Base-by-base conservation (phyloP, 352 stramenopile species). In the Pythium phragmiticola region DNA sequence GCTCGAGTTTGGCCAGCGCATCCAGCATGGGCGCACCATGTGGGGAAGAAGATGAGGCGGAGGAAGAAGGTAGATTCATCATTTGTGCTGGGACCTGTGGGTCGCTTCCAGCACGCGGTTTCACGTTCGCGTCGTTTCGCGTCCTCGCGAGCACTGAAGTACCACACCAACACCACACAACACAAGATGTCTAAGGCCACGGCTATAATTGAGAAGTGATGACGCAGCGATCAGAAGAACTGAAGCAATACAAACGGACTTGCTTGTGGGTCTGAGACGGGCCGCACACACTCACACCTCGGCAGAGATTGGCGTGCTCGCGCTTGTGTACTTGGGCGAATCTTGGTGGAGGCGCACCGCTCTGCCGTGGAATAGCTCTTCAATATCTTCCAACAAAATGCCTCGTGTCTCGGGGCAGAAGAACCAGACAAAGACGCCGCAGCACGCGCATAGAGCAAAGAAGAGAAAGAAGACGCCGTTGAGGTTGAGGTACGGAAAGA, bases 1-100 rank as follows among this genome's bases (percentile, higher is more conserved):
- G 77, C 76, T 91, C 82, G 28, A 91, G 70, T 66, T 88, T 88
- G 46, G 74, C 60, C 30, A 90, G 60, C 66, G 79, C 72, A 55
- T 89, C 82, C 45, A 89, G 57, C 69, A 84, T 75, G 17, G 79
- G 74, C 26, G 73, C 58, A 41, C 39, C 53, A 34, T 63, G 39
- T 0, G 26, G n/a, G 7, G 58, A 57, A 17, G 58, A 57, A 17
- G 47, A 17, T 3, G 43, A 36, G 1, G 56, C 7, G 16, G 49
- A 56, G 34, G 58, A 56, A n/a, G 43, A 23, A 12, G 57, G 48
- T 34, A 45, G 11, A 28, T 55, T 65, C 58, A 58, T 65, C 21
- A 51, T 60, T 30, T 30, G 4, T 21, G 53, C 17, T 16, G 16
- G 19, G 16, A 11, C 47, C 11, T 28, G 17, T 1, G 6, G 26